phyloP scores from a whole-genome alignment of 768 basidiomycete species.

The Lactarius quietus region DNA sequence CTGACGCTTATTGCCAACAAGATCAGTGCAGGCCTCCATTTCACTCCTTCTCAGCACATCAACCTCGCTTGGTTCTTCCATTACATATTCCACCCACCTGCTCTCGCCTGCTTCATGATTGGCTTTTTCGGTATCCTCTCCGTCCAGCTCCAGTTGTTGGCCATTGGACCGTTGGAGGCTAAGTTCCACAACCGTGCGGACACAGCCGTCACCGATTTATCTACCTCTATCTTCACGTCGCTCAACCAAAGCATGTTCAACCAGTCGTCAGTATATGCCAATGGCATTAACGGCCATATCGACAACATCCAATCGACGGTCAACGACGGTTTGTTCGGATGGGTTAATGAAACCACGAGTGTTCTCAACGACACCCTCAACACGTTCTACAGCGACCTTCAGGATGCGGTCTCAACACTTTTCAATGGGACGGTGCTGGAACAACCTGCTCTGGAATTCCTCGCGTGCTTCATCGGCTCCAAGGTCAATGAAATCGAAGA shows the following conservation, averaged over 20 bases:
- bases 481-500: slow-evolving; percentile 86
- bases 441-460: slow-evolving; percentile 77
- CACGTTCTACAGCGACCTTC: slow-evolving; percentile 82
- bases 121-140: slow-evolving; percentile 87
- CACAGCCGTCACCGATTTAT: slow-evolving; percentile 59
- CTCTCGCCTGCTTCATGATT: slow-evolving; percentile 86
- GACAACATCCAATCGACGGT: slow-evolving; percentile 67
- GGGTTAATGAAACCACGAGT: slow-evolving; percentile 89
- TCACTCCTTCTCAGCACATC: slow-evolving; percentile 59
- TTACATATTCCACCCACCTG: slow-evolving; percentile 90
- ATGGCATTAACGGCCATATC: slow-evolving; percentile 69
- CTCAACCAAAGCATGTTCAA: slow-evolving; percentile 84
- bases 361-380: slow-evolving; percentile 84
- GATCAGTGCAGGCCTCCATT: slow-evolving; percentile 46
- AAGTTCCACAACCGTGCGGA: slow-evolving; percentile 64
- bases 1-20: slow-evolving; percentile 60
- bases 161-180: slow-evolving; percentile 66
- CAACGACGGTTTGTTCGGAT: slow-evolving; percentile 88
- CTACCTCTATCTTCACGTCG: slow-evolving; percentile 63
- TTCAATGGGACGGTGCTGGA: slow-evolving; percentile 86
- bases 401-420: slow-evolving; percentile 67
- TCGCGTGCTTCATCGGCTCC: slow-evolving; percentile 85
- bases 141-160: slow-evolving; percentile 82
- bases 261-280: slow-evolving; percentile 74
- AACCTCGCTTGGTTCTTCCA: slow-evolving; percentile 85